phyloP scores from a whole-genome alignment of 306 rosid genomes.

The Psophocarpus tetragonolobus region DNA sequence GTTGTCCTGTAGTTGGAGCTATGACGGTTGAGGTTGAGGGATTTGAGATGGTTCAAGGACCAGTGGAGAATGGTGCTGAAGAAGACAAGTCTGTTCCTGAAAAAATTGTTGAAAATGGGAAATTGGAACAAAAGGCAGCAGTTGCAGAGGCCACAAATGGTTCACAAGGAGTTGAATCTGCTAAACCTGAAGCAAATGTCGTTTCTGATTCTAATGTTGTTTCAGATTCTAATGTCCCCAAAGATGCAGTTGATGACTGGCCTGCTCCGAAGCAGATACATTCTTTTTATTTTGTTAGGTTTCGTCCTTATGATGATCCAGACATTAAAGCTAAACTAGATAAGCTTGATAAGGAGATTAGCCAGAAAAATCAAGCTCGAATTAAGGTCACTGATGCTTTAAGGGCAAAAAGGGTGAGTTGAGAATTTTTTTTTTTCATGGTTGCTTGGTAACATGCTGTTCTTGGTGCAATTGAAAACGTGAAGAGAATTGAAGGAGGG shows the following conservation, averaged over 20 bases:
- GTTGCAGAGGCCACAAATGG: constrained; percentile 54
- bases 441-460: neutral
- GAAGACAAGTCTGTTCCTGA: constrained; percentile 50
- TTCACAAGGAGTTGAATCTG: constrained; percentile 68
- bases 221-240: constrained; percentile 49
- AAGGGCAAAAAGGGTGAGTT: constrained; percentile 78
- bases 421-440: constrained; percentile 24
- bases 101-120: constrained; percentile 69
- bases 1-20: constrained; percentile 42
- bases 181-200: constrained; percentile 46
- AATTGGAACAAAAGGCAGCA: constrained; percentile 45
- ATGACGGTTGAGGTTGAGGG: constrained; percentile 85
- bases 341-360: constrained; percentile 61
- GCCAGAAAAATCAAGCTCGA: constrained; percentile 66
- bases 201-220: constrained; percentile 44
- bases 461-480: constrained; percentile 1
- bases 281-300: constrained; percentile 65
- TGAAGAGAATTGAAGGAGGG: neutral
- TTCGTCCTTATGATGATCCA: constrained; percentile 71
- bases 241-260: constrained; percentile 82
- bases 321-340: constrained; percentile 63
- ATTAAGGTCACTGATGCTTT: constrained; percentile 58
- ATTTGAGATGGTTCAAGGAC: constrained; percentile 85
- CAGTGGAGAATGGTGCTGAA: constrained; percentile 48
- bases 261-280: constrained; percentile 75